Evolutionary conservation across 257 asterid species (phyloP).

Genomic region (Striga asiatica): DNA sequence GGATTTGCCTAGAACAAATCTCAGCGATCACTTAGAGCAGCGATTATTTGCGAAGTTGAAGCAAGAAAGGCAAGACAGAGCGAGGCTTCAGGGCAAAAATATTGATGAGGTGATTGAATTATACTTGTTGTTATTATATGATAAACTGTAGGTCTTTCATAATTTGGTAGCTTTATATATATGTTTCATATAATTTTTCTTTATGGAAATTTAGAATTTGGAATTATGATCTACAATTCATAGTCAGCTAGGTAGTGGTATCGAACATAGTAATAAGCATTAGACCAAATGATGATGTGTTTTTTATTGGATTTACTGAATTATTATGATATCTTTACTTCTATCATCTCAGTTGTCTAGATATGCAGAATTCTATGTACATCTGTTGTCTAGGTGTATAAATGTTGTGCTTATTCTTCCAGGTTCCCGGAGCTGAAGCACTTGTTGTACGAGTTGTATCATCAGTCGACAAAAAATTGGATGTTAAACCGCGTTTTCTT

Average conservation of each 20-base stretch:
- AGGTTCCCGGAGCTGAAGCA: constrained; percentile 95
- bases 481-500: constrained; percentile 87
- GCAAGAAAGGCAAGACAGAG: constrained; percentile 85
- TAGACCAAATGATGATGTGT: constrained; percentile 5
- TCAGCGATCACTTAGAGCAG: constrained; percentile 89
- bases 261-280: neutral
- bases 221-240: neutral
- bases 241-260: neutral
- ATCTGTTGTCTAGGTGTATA: neutral
- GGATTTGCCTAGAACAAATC: constrained; percentile 86
- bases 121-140: constrained; percentile 2
- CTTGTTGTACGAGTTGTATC: constrained; percentile 95
- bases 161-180: neutral
- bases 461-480: constrained; percentile 95
- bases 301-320: neutral
- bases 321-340: neutral
- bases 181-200: neutral
- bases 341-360: neutral
- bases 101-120: constrained; percentile 66
- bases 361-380: neutral
- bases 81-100: constrained; percentile 63
- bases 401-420: constrained; percentile 16
- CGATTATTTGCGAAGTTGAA: constrained; percentile 59
- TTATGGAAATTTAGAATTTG: neutral
- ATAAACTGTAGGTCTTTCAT: constrained; percentile 1